These are phyloP conservation scores for Nannizziopsis arthrosporioides DNA, from an alignment of 2,329 filamentous ascomycete genomes.

Conservation along the genomic window DNA sequence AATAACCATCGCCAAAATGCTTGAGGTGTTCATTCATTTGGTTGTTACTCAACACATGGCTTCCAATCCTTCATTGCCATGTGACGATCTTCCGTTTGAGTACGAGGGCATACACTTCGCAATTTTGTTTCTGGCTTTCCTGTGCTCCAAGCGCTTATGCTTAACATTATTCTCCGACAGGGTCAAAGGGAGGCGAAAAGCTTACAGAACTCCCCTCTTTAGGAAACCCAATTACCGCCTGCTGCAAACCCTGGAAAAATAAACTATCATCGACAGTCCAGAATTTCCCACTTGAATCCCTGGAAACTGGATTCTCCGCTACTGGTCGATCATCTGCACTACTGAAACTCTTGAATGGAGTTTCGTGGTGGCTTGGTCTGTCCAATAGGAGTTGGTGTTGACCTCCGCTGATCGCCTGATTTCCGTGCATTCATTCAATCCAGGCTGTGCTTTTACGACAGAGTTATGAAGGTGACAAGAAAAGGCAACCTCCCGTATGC, in stretches of 20 bases:
- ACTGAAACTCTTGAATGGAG: constrained; percentile 11
- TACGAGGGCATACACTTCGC: background rate
- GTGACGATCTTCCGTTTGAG: constrained; percentile 2
- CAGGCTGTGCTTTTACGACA: background rate
- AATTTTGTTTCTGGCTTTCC: background rate
- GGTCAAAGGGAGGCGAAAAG: background rate
- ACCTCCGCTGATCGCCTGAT: constrained; percentile 12
- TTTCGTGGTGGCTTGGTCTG: constrained; percentile 10
- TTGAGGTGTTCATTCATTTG: background rate
- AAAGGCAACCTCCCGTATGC: background rate
- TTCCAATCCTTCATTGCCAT: constrained; percentile 3
- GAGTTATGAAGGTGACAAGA: background rate
- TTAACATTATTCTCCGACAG: background rate
- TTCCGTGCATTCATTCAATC: constrained; percentile 1
- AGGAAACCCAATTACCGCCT: background rate
- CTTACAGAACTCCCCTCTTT: background rate
- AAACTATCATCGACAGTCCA: constrained; percentile 3
- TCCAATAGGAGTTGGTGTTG: constrained; percentile 8
- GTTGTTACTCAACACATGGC: constrained; percentile 9
- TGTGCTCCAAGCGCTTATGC: background rate
- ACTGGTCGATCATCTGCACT: constrained; percentile 12
- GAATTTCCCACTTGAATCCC: constrained; percentile 7
- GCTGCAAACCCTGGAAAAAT: constrained; percentile 12
- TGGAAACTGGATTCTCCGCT: constrained; percentile 5
- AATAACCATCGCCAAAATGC: too few relatives aligned